Base-by-base conservation (phyloP, 495 filamentous ascomycete genomes). In the Neurospora sp. region DNA sequence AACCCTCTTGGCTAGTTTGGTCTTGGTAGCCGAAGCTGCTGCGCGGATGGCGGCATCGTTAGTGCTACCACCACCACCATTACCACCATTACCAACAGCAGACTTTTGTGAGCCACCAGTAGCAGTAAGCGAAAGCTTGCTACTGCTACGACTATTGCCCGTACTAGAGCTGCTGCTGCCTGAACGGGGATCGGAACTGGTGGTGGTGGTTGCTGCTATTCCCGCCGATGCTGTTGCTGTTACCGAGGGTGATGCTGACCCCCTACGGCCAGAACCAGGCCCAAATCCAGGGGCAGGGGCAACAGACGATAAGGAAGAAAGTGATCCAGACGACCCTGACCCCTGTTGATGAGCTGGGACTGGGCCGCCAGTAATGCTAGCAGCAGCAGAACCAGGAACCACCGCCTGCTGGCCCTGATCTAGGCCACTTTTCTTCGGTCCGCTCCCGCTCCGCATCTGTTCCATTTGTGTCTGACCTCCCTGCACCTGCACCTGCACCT, bases 331-430 rank as follows among this genome's bases (percentile, higher is more conserved):
- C 14, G 27, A 35, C 6, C 53, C 53, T 7, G 6, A 18, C 53
- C 53, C 53, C 27, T 66, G 53, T 18, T 66, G 53, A 27, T 66
- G 53, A 35, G 53, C 16, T 31, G 53, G 20, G 22, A 59, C 22
- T 59, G 20, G 22, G 10, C 20, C 22, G 11, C 48, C 53, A 66
- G 27, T 12, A 37, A 22, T 59, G 10, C 53, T 66, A 37, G 53
- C 53, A 31, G 27, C 31, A 37, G 53, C 53, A 31, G 27, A 66
- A 66, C 27, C 53, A 66, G 27, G 27, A 66, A 66, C 53, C 53
- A 66, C 53, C 27, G 53, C 53, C 66, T 69, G 27, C 27, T 78
- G 71, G 71, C 78, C 74, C 14, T 79, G 72, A 71, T 80, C 72
- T 59, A 35, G 72, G 20, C 69, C 46, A 11, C 61, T 46, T 70